phyloP scores from a whole-genome alignment of 2,329 filamentous ascomycete species.

The Samsoniella hepiali region DNA sequence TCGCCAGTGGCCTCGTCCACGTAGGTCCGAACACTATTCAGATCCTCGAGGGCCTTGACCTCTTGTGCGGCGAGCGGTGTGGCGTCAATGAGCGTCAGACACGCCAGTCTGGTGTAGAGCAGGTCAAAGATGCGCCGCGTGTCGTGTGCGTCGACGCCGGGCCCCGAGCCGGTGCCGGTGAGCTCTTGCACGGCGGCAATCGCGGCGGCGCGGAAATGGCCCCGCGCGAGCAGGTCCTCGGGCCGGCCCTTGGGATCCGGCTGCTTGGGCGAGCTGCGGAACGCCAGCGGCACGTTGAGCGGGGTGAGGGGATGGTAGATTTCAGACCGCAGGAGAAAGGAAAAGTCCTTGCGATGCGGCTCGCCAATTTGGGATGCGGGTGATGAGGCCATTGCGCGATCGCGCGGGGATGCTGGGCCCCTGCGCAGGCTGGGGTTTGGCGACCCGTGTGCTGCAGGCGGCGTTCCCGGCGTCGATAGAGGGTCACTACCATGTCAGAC shows the following conservation, averaged over 20 bases:
- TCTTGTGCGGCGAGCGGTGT: constrained; percentile 66
- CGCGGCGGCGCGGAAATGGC: constrained; percentile 79
- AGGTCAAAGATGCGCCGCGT: constrained; percentile 68
- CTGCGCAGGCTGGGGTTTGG: constrained; percentile 18
- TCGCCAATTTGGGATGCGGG: constrained; percentile 32
- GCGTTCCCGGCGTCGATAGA: constrained; percentile 28
- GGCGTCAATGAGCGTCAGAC: constrained; percentile 74
- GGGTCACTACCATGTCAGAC: constrained; percentile 26
- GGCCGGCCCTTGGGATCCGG: constrained; percentile 64
- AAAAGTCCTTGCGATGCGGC: constrained; percentile 61
- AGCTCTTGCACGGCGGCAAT: constrained; percentile 62
- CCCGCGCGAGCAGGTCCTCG: constrained; percentile 61
- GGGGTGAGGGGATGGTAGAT: constrained; percentile 79
- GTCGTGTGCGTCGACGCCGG: constrained; percentile 51
- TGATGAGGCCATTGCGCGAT: constrained; percentile 27
- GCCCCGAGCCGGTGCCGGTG: constrained; percentile 45
- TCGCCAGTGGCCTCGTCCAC: constrained; percentile 49
- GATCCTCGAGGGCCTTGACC: constrained; percentile 60
- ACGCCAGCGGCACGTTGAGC: constrained; percentile 58
- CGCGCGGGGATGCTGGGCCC: constrained; percentile 21
- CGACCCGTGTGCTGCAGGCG: constrained; percentile 16
- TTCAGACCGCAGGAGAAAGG: constrained; percentile 73
- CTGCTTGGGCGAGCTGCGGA: constrained; percentile 65
- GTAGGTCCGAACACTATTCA: constrained; percentile 55
- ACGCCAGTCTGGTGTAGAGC: constrained; percentile 77